Evolutionary conservation across 257 asterid species (phyloP).

Genomic region (Linaria vulgaris): DNA sequence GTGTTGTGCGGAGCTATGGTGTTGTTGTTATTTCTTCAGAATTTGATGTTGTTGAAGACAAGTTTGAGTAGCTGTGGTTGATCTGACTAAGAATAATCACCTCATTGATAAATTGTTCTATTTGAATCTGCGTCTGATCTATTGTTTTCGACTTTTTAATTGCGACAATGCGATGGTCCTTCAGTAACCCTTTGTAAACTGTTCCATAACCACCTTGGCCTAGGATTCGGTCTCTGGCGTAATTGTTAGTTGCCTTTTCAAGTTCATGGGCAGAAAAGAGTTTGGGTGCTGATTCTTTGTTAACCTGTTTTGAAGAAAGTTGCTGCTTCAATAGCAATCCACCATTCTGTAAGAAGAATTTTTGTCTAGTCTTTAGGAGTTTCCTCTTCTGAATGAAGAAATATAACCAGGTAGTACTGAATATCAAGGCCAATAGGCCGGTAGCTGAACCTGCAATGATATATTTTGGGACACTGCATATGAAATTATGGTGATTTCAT

Average conservation of each 20-base stretch:
- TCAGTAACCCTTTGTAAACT: constrained; percentile 38
- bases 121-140: constrained; percentile 28
- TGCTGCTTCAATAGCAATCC: constrained; percentile 37
- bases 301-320: constrained; percentile 22
- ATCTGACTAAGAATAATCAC: constrained; percentile 39
- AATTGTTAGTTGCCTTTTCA: constrained; percentile 38
- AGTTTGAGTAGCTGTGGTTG: constrained; percentile 39
- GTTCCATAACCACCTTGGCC: constrained; percentile 38
- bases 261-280: constrained; percentile 35
- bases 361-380: constrained; percentile 11
- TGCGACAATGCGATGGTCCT: constrained; percentile 38
- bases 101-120: constrained; percentile 42
- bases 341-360: constrained; percentile 39
- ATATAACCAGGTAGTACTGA: too few species aligned
- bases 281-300: constrained; percentile 14
- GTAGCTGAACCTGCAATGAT: too few species aligned
- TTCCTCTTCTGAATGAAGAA: constrained; percentile 11
- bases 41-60: too few species aligned
- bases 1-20: too few species aligned
- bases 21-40: too few species aligned
- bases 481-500: too few species aligned
- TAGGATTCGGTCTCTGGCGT: constrained; percentile 29
- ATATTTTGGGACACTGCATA: too few species aligned
- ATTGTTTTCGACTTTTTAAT: constrained; percentile 41
- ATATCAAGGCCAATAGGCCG: too few species aligned